Evolutionary conservation across 768 basidiomycete species (phyloP).

Genomic region (Kwoniella botswanensis): DNA sequence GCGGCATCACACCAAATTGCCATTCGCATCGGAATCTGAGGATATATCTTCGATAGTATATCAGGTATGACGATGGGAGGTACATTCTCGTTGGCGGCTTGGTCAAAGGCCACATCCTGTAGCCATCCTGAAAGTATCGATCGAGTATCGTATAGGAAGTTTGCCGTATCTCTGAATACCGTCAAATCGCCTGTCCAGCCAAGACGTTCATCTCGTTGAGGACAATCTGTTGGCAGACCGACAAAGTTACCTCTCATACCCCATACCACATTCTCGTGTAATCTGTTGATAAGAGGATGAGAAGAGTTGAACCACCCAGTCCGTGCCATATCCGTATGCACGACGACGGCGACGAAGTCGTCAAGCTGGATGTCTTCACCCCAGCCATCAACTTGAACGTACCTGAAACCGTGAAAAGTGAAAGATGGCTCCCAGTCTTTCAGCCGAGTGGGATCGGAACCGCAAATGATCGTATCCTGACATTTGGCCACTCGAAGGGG

Average conservation of each 20-base stretch:
- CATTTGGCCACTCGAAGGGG: conserved; percentile 41
- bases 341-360: conserved; percentile 34
- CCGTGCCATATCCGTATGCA: conserved; percentile 35
- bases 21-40: background rate
- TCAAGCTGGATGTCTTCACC: conserved; percentile 8
- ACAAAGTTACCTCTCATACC: conserved; percentile 38
- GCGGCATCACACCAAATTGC: conserved; percentile 50
- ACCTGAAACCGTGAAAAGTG: conserved; percentile 54
- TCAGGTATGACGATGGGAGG: conserved; percentile 42
- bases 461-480: conserved; percentile 29
- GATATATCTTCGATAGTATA: conserved; percentile 13
- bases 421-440: conserved; percentile 47
- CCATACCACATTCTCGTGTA: conserved; percentile 46
- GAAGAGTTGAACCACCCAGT: conserved; percentile 42
- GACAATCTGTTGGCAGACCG: conserved; percentile 52
- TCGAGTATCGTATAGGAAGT: conserved; percentile 42
- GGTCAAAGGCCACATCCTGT: conserved; percentile 42
- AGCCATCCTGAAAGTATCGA: conserved; percentile 45
- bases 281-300: conserved; percentile 38
- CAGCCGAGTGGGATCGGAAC: conserved; percentile 4
- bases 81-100: conserved; percentile 31
- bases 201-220: conserved; percentile 54
- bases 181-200: conserved; percentile 56
- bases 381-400: conserved; percentile 38
- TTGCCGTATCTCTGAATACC: conserved; percentile 45